Percentiles rank a stretch among this genome's conserved stretches.
Evolutionary conservation across 2,329 filamentous ascomycete genomes (phyloP).

Genomic region (Diplocarpon rosae): DNA sequence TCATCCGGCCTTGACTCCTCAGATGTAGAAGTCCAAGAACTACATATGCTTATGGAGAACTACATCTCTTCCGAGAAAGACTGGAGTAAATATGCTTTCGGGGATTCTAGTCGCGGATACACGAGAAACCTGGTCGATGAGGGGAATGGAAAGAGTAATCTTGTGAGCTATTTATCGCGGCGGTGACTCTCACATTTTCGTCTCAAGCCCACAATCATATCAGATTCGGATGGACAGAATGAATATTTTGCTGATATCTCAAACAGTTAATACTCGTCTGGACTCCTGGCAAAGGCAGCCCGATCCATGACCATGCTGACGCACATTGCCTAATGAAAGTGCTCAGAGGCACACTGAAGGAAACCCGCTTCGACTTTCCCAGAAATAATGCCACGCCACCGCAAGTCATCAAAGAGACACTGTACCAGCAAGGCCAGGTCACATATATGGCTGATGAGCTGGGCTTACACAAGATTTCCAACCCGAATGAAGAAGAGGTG

Average conservation of each 20-base stretch:
- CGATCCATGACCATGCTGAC: slow-evolving; percentile 80
- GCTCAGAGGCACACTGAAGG: slow-evolving; percentile 64
- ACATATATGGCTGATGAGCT: slow-evolving; percentile 89
- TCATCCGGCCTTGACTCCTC: slow-evolving; percentile 73
- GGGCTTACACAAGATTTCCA: slow-evolving; percentile 73
- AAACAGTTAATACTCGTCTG: slow-evolving; percentile 88
- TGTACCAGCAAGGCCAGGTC: slow-evolving; percentile 60
- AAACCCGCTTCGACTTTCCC: slow-evolving; percentile 74
- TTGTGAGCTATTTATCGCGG: slow-evolving; percentile 29
- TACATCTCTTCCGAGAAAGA: slow-evolving; percentile 60
- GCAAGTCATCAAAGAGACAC: slow-evolving; percentile 53
- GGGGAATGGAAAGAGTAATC: slow-evolving; percentile 59
- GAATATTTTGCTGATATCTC: slow-evolving; percentile 40
- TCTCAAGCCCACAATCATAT: no score
- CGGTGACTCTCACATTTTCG: no score
- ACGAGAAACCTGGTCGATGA: slow-evolving; percentile 85
- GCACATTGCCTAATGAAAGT: slow-evolving; percentile 88
- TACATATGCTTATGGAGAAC: slow-evolving; percentile 61
- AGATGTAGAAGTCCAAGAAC: slow-evolving; percentile 64
- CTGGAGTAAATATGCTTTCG: slow-evolving; percentile 67
- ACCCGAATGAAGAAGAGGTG: slow-evolving; percentile 57
- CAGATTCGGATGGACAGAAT: no score
- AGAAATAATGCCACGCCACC: slow-evolving; percentile 40
- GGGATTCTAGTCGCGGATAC: slow-evolving; percentile 60
- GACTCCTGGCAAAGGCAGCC: slow-evolving; percentile 71